Evolutionary conservation across 2,329 filamentous ascomycete species (phyloP), one percentile per base, ranked within the genome.

Genomic region (Penicillium verrucosum): DNA sequence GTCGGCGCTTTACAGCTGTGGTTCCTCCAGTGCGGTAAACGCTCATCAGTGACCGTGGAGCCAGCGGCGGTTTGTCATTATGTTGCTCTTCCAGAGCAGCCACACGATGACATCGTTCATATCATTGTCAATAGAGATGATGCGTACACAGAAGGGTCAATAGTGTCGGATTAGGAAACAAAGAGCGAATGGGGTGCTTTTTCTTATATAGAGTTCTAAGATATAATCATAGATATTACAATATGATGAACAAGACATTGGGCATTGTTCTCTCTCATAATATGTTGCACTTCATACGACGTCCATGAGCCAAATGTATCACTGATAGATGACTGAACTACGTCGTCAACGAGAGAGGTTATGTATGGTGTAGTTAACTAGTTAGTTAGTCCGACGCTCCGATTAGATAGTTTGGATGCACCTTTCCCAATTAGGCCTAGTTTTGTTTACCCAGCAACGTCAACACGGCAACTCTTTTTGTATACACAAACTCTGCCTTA

Each of bases 1-100:
- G 52, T 82, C 32, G 85, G 84, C 30, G 80, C 78, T 6, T 62
- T 81, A 10, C 85, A 87, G 65, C 71, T 85, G 4, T 82, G 81
- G 58, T 82, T 81, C 56, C 79, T 86, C 58, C 76, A 77, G 23
- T 76, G 77, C 36, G 79, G 80, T 59, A 80, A 77, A 51, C 73
- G 77, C 54, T 70, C 75, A 16, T 71, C 64, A 6, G 72, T 73
- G 5, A 72, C 69, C 5, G 69, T 80, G 18, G 65, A 74, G 23
- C 63, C 75, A 5, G 69, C 70, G 18, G 65, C 69, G 1, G 66
- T 64, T 29, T 74, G 70, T 51, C 63, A 63, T 37, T 66, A 65
- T 40, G 38, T 54, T 36, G 45, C 60, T 8, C 47, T 61, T 48
- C 54, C 63, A 5, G 54, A 62, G 16, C 60, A 61, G 30, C 42